Percentiles rank a stretch among this genome's conserved stretches.
Evolutionary conservation across 371 early-diverging fungal genomes (phyloP).

Genomic region (Rhizomucor miehei): DNA sequence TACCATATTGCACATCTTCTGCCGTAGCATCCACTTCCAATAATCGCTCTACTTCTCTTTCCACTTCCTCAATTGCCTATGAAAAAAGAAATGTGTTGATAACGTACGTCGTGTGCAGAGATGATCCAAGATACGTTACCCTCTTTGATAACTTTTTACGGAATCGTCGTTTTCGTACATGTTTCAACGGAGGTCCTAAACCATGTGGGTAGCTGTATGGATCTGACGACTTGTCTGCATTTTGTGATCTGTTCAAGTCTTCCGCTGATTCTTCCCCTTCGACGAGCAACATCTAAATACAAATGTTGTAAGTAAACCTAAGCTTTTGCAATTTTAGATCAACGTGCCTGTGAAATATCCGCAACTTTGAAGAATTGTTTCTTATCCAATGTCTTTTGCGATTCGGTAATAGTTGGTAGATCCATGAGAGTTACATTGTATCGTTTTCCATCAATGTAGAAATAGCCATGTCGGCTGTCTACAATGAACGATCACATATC

Average conservation of each 20-base stretch:
- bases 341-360: conserved; percentile 87
- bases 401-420: conserved; percentile 95
- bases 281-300: conserved; percentile 58
- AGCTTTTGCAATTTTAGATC: background rate
- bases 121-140: conserved; percentile 29
- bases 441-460: conserved; percentile 55
- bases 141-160: conserved; percentile 85
- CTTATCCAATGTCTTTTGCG: conserved; percentile 93
- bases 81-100: too few relatives aligned
- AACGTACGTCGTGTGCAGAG: conserved; percentile 4
- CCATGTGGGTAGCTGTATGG: conserved; percentile 82
- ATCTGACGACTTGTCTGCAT: conserved; percentile 30
- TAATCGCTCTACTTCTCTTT: conserved; percentile 83
- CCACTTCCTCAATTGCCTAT: conserved; percentile 87
- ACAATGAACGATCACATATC: background rate
- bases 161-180: conserved; percentile 86
- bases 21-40: conserved; percentile 83
- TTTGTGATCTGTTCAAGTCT: conserved; percentile 24
- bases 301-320: background rate
- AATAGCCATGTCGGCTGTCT: conserved; percentile 74
- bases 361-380: conserved; percentile 97
- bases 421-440: conserved; percentile 80
- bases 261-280: conserved; percentile 26
- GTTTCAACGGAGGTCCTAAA: conserved; percentile 86
- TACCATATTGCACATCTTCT: conserved; percentile 70